Percentiles rank a stretch among this genome's conserved stretches.
phyloP scores from a whole-genome alignment of 306 rosid species.

The Vachellia pachyceras region DNA sequence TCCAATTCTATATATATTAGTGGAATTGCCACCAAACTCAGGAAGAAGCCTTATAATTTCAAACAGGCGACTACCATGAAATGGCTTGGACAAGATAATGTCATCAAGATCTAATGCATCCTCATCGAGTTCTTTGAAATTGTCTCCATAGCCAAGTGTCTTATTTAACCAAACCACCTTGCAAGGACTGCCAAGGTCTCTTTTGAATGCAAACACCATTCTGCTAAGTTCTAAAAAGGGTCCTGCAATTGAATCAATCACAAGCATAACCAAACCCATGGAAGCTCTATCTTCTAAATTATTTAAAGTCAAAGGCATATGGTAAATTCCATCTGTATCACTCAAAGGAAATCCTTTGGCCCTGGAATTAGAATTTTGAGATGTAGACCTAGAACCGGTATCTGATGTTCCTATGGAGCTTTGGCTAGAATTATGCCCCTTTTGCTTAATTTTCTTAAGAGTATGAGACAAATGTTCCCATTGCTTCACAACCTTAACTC shows the following conservation, averaged over 20 bases:
- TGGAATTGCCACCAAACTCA: constrained; percentile 58
- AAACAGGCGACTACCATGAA: constrained; percentile 67
- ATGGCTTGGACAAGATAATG: constrained; percentile 53
- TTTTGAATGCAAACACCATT: constrained; percentile 38
- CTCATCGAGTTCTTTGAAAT: constrained; percentile 20
- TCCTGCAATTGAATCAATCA: too few relatives aligned
- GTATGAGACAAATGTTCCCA: constrained; percentile 19
- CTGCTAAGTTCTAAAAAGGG: constrained; percentile 34
- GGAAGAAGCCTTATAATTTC: constrained; percentile 68
- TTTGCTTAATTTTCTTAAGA: constrained; percentile 46
- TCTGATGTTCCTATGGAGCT: constrained; percentile 41
- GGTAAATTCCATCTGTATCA: constrained; percentile 35
- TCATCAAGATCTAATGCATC: constrained; percentile 51
- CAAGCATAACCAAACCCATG: constrained; percentile 35
- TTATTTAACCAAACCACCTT: constrained; percentile 75
- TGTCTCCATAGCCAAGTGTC: constrained; percentile 30
- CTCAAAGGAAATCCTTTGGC: constrained; percentile 35
- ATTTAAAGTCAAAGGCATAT: constrained; percentile 32
- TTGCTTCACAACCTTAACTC: constrained; percentile 39
- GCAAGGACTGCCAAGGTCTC: constrained; percentile 41
- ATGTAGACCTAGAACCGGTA: constrained; percentile 22
- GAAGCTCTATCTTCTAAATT: constrained; percentile 35
- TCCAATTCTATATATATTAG: constrained; percentile 11
- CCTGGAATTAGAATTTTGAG: constrained; percentile 22
- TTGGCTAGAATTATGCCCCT: constrained; percentile 5